Evolutionary conservation across 495 filamentous ascomycete species (phyloP).

Genomic region (Penicillium diatomitis): DNA sequence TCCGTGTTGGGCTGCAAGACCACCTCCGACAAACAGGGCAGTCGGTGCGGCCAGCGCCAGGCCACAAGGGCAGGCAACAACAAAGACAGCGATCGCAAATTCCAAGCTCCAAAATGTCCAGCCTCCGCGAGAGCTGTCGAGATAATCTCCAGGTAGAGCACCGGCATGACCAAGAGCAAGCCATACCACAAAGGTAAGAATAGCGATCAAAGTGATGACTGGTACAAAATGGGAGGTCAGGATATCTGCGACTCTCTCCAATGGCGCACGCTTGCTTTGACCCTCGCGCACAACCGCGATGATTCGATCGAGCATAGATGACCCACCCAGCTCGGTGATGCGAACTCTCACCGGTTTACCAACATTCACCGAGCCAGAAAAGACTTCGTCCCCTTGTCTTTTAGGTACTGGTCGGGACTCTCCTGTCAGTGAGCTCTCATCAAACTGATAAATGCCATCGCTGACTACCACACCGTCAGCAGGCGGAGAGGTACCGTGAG

Average conservation of each 20-base stretch:
- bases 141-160: conserved; percentile 53
- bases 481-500: conserved; percentile 75
- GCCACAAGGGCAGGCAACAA: conserved; percentile 91
- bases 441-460: conserved; percentile 57
- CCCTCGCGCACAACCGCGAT: conserved; percentile 85
- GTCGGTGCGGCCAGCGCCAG: conserved; percentile 89
- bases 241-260: conserved; percentile 76
- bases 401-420: conserved; percentile 76
- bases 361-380: conserved; percentile 79
- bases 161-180: conserved; percentile 65
- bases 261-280: conserved; percentile 75
- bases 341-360: conserved; percentile 58
- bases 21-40: conserved; percentile 84
- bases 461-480: conserved; percentile 65
- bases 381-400: conserved; percentile 59
- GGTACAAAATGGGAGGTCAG: conserved; percentile 89
- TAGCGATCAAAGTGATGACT: conserved; percentile 68
- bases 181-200: conserved; percentile 80
- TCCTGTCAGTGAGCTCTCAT: conserved; percentile 86
- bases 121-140: conserved; percentile 57
- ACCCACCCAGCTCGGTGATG: conserved; percentile 61
- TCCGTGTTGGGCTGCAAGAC: conserved; percentile 77
- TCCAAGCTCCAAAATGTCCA: conserved; percentile 84
- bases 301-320: conserved; percentile 89
- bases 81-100: conserved; percentile 91